Base-by-base conservation (phyloP, 129 eudicot genomes). In the Saussurea involucrata region DNA sequence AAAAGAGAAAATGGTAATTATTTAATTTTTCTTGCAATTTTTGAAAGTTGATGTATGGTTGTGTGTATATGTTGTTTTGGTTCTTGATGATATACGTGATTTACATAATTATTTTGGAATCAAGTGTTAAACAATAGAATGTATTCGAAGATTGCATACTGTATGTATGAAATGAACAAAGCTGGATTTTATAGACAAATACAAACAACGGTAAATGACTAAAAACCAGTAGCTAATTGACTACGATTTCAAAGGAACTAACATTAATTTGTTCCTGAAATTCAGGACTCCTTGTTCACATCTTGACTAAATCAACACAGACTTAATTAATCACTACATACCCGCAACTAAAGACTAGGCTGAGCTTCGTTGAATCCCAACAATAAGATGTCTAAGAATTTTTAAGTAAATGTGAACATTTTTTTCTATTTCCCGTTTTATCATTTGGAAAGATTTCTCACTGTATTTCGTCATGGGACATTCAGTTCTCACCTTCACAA, bases 1-100 rank as follows among this genome's bases (percentile, higher is more conserved):
- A 87, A 83, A 49, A 86, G 85, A 66, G 88, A 86, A 2, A 82
- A 78, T 53, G 98, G 96, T 90, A 74, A 81, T 37, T 12, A 3
- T 49, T 13, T 28, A 33, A n/a, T 60, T 17, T 60, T 6, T 5
- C 8, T 32, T 46, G 6, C 24, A 22, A 0, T 22, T 15, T 42
- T 6, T 10, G 11, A 12, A 76, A 44, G 46, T 67, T 8, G 68
- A 18, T 73, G n/a, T 13, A 4, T 60, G 42, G 11, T 21, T 42
- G 17, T 81, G 61, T 46, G 21, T 40, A 5, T 63, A 63, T 63
- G 12, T 73, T 69, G 24, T 42, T 65, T 44, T 61, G 18, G 66
- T 6, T 29, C 12, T 33, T 78, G 80, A 36, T 68, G 21, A 24
- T n/a, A 28, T 63, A 5, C 20, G 17, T 76, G 78, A 70, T 76